Percentiles rank a stretch among this genome's conserved stretches.
These are phyloP conservation scores for Eucalyptus regnans DNA, from an alignment of 345 rosid species.

Conservation along the genomic window DNA sequence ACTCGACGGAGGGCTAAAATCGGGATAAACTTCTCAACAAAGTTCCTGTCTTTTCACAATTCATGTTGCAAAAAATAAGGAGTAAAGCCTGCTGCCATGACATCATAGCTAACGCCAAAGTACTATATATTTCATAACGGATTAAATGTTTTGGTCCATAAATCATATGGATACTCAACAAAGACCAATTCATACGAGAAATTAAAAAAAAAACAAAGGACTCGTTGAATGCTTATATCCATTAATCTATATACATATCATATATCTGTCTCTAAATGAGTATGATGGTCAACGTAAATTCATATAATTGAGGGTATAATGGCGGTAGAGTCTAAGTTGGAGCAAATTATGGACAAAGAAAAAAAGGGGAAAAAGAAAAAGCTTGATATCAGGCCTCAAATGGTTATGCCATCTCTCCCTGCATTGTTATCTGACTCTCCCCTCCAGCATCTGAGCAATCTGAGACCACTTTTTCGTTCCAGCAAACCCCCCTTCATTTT, in stretches of 20 bases:
- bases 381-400: constrained; percentile 68
- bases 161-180: neutral
- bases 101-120: neutral
- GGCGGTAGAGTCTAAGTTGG: neutral
- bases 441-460: constrained; percentile 41
- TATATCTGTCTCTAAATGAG: neutral
- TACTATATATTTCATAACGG: neutral
- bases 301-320: neutral
- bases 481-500: neutral
- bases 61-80: neutral
- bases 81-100: neutral
- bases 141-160: neutral
- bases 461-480: constrained; percentile 60
- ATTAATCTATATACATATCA: too few relatives aligned
- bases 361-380: neutral
- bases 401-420: constrained; percentile 84
- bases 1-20: neutral
- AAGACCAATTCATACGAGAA: neutral
- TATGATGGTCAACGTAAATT: neutral
- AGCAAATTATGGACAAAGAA: neutral
- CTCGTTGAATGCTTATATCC: neutral
- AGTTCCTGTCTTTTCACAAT: neutral
- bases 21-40: neutral
- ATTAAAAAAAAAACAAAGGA: neutral
- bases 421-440: constrained; percentile 71